Evolutionary conservation across 1,284 basidiomycete genomes (phyloP), one percentile per base, ranked within the genome.

Genomic region (Tranzscheliella williamsii): DNA sequence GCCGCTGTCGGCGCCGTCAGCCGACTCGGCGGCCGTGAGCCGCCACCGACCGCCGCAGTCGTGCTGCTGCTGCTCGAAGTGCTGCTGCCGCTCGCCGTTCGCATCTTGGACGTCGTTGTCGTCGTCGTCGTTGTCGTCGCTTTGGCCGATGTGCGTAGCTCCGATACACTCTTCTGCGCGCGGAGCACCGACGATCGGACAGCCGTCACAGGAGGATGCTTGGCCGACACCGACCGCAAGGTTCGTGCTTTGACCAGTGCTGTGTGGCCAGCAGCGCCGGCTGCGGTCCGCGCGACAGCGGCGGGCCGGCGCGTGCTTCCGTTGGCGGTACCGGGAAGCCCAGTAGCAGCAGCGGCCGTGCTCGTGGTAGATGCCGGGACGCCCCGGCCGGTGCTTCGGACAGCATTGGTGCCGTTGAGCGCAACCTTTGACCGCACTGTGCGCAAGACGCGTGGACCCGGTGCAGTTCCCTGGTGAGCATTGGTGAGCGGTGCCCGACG

Each of bases 1-100:
- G 61, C 61, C 0, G 61, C 54, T 3, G 61, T 64, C 0, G 54
- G 61, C 4, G 53, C 53, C 2, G 42, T 53, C 38, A 64, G 37
- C 26, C 54, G 37, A 24, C 49, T 53, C 2, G 6, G 39, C 16
- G 21, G 30, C 22, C n/a, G 22, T 17, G 21, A 16, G 13, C 13
- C 34, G 22, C 18, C 20, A 18, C 11, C 20, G 8, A 27, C 31
- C 8, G 48, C 48, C 9, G 45, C 42, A 4, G 37, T 31, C 8
- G 51, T 61, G 17, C 37, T 41, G 22, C 36, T 30, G 15, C 34
- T 42, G 31, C 40, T 48, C 1, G 29, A 29, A 3, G 38, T 38
- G 24, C 39, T 46, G 13, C 17, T 32, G 0, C 37, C 5, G 20
- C 11, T 21, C 6, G 39, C 30, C 5, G 26, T 20, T 13, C 15